phyloP scores from a whole-genome alignment of 345 rosid genomes.

The Reutealis trisperma region DNA sequence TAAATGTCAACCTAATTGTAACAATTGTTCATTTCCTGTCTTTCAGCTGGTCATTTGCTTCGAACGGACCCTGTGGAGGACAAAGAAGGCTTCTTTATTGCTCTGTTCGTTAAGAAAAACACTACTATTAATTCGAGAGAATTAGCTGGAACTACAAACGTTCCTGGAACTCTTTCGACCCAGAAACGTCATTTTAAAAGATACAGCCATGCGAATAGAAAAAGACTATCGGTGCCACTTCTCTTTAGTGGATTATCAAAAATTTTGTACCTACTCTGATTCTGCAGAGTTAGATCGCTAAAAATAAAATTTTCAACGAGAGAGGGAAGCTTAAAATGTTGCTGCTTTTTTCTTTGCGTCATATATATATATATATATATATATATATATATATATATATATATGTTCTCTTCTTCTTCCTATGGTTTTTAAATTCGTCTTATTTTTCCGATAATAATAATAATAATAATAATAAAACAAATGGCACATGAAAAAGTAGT shows the following conservation, averaged over 20 bases:
- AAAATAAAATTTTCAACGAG: no score
- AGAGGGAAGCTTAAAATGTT: no score
- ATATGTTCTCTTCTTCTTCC: no score
- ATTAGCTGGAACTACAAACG: background rate
- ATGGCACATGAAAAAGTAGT: no score
- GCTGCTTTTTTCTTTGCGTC: no score
- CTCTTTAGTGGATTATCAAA: background rate
- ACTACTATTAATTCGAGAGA: background rate
- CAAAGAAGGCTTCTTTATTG: slow-evolving; percentile 90
- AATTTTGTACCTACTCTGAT: background rate
- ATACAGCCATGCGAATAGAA: background rate
- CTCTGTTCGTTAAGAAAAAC: slow-evolving; percentile 48
- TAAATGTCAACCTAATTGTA: no score
- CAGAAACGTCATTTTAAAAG: background rate
- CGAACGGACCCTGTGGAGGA: slow-evolving; percentile 58
- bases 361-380: no score
- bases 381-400: no score
- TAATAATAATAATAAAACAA: no score
- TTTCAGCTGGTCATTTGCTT: slow-evolving; percentile 47
- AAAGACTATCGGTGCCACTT: background rate
- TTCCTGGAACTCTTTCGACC: background rate
- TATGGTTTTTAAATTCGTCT: no score
- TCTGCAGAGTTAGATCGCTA: background rate
- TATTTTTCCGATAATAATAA: no score
- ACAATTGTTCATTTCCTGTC: background rate